Percentiles rank a stretch among this genome's conserved stretches.
Conservation (phyloP, 768 basidiomycete species). For the Pleurotus eryngii region DNA sequence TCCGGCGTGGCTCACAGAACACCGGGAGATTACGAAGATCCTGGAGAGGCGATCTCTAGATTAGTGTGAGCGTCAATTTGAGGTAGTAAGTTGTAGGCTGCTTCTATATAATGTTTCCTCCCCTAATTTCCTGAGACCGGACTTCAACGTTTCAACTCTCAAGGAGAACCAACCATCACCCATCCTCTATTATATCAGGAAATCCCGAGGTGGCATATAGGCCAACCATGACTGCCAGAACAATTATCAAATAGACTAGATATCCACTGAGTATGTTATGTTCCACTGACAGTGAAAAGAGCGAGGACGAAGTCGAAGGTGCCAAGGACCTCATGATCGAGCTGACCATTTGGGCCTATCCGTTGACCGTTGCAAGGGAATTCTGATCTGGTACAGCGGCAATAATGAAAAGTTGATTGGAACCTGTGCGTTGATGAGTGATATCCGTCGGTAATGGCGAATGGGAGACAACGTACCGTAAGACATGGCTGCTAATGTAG, state of each 20-base stretch:
- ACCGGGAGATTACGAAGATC: constrained; percentile 79
- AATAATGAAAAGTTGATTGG: constrained; percentile 41
- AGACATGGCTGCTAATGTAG: constrained; percentile 25
- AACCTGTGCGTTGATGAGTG: constrained; percentile 32
- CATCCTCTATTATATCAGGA: neutral
- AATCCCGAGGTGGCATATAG: neutral
- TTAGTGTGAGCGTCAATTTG: constrained; percentile 20
- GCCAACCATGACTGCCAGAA: constrained; percentile 11
- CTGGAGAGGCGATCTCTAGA: constrained; percentile 69
- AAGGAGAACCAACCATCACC: neutral
- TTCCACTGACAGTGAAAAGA: constrained; percentile 52
- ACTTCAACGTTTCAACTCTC: neutral
- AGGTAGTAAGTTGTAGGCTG: too few species aligned
- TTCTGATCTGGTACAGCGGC: constrained; percentile 37
- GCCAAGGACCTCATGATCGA: constrained; percentile 48
- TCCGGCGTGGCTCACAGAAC: constrained; percentile 79
- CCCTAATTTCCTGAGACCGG: too few species aligned
- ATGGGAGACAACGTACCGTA: constrained; percentile 28
- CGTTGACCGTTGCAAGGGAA: constrained; percentile 50
- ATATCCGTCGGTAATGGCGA: neutral
- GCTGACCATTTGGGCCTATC: constrained; percentile 50
- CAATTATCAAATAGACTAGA: constrained; percentile 34
- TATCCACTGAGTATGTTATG: constrained; percentile 42
- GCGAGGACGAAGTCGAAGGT: constrained; percentile 50
- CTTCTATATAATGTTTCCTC: too few species aligned